Conservation (phyloP, 148 eudicot species). For the Diospyros lotus region DNA sequence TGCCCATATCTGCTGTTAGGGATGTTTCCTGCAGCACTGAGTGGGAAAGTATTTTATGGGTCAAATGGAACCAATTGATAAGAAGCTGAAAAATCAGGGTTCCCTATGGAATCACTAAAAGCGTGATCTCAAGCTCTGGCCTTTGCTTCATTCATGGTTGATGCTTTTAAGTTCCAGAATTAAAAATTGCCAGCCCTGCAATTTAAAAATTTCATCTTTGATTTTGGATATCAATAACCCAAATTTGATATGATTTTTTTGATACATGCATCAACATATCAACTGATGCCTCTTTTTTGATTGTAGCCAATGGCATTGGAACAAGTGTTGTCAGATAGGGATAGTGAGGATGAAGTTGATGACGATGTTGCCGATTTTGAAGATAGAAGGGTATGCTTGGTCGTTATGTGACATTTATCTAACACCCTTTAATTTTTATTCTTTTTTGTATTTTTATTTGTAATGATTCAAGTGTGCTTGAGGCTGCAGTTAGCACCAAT, state of each 20-base stretch:
- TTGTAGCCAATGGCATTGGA: slow-evolving; percentile 83
- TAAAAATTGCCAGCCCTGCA: background rate
- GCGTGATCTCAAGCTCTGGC: background rate
- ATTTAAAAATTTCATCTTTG: background rate
- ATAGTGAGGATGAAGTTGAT: slow-evolving; percentile 99
- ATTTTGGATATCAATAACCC: background rate
- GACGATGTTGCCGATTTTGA: slow-evolving; percentile 97
- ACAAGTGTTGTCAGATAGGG: slow-evolving; percentile 87
- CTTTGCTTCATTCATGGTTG: background rate
- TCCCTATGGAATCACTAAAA: background rate
- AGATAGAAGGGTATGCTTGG: slow-evolving; percentile 78
- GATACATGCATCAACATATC: too few species aligned
- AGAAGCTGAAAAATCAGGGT: background rate
- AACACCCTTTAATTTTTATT: background rate
- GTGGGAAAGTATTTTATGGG: background rate
- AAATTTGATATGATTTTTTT: background rate
- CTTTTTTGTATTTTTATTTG: background rate
- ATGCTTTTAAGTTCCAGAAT: background rate
- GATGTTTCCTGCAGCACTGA: background rate
- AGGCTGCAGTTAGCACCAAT: too few species aligned
- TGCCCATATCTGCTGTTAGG: background rate
- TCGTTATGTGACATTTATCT: background rate
- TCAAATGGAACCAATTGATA: background rate
- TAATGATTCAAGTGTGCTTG: too few species aligned
- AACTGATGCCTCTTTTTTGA: slow-evolving; percentile 3